Percentiles rank a stretch among this genome's conserved stretches.
phyloP scores from a whole-genome alignment of 148 eudicot species.

The Fagopyrum homotropicum region DNA sequence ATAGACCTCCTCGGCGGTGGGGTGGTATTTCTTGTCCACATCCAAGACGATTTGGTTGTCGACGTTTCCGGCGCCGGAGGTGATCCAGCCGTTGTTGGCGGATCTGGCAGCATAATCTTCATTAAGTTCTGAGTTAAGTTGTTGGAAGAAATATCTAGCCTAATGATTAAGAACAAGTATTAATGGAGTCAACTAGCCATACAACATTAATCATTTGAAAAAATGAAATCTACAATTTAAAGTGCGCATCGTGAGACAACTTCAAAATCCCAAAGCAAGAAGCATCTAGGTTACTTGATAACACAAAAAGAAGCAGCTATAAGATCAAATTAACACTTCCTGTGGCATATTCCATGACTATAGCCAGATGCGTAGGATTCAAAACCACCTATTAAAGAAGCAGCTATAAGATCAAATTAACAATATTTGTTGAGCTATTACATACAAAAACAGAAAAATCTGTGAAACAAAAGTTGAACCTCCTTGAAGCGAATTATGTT shows the following conservation, averaged over 20 bases:
- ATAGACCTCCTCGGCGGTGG: conserved; percentile 93
- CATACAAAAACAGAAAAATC: neutral
- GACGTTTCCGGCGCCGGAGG: conserved; percentile 51
- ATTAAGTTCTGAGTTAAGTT: too few species aligned
- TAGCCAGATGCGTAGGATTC: conserved; percentile 83
- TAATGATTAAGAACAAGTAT: conserved; percentile 8
- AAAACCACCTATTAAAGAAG: conserved; percentile 41
- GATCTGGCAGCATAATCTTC: too few species aligned
- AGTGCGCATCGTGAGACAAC: neutral
- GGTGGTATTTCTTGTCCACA: conserved; percentile 74
- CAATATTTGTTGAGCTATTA: neutral
- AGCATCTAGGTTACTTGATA: neutral
- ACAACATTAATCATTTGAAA: neutral
- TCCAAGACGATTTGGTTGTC: conserved; percentile 83
- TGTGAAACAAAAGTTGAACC: conserved; percentile 23
- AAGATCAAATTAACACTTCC: conserved; percentile 72
- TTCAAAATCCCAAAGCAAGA: neutral
- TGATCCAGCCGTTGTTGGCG: too few species aligned
- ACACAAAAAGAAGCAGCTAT: neutral
- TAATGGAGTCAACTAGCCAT: neutral
- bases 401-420: neutral
- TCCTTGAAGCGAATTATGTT: conserved; percentile 63
- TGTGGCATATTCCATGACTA: conserved; percentile 90
- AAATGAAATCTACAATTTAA: neutral
- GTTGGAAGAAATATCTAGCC: too few species aligned